Conservation (phyloP, 805 yeast genomes). For the Sugiyamaella floridensis region DNA sequence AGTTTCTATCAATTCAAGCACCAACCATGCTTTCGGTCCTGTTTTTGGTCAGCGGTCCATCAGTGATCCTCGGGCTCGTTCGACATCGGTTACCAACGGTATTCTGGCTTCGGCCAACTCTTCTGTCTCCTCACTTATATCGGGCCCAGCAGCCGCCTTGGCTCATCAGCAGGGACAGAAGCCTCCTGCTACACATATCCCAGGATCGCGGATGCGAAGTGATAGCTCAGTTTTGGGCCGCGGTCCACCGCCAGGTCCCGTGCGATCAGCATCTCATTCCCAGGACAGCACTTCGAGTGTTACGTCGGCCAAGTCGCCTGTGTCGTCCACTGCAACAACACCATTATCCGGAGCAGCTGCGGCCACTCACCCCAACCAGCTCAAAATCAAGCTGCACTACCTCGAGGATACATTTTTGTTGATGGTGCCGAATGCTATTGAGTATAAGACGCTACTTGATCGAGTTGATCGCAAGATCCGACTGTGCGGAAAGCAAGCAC, state of each 20-base stretch:
- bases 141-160: not conserved
- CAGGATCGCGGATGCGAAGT: constrained; percentile 14
- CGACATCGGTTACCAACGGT: not conserved
- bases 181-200: not conserved
- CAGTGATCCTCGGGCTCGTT: not conserved
- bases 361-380: constrained; percentile 25
- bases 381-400: constrained; percentile 31
- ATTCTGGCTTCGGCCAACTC: not conserved
- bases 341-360: constrained; percentile 8
- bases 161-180: constrained; percentile 2
- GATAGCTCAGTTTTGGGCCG: constrained; percentile 11
- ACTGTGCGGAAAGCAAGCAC: constrained; percentile 44
- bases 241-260: not conserved
- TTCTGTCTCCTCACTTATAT: not conserved
- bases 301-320: constrained; percentile 3
- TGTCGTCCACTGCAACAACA: constrained; percentile 12
- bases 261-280: constrained; percentile 6
- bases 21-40: not conserved
- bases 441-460: constrained; percentile 46
- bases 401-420: constrained; percentile 48
- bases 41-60: not conserved
- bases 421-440: constrained; percentile 49
- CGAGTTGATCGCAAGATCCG: constrained; percentile 53
- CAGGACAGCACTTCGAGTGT: constrained; percentile 12
- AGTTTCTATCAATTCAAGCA: constrained; percentile 2